phyloP scores from a whole-genome alignment of 1,284 basidiomycete genomes.

The Papiliotrema laurentii region DNA sequence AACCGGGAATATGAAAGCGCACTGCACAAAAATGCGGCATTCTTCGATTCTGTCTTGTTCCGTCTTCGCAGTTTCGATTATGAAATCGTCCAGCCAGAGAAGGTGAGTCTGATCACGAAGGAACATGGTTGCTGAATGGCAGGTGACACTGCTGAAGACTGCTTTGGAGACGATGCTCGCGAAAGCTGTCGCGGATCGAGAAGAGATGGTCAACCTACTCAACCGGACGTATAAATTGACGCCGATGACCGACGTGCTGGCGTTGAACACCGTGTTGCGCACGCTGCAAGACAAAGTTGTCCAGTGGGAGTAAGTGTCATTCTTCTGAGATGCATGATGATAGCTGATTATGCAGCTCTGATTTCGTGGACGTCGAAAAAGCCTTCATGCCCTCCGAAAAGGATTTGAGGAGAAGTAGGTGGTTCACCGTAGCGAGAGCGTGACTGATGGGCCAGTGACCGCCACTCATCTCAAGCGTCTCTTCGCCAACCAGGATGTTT shows the following conservation, averaged over 20 bases:
- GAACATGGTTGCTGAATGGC: background rate
- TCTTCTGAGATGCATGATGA: background rate
- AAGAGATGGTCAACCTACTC: slow-evolving; percentile 69
- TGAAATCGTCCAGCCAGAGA: slow-evolving; percentile 44
- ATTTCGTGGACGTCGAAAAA: slow-evolving; percentile 56
- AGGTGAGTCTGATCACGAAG: slow-evolving; percentile 21
- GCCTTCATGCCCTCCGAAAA: slow-evolving; percentile 49
- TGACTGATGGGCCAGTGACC: slow-evolving; percentile 29
- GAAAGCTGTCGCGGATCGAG: slow-evolving; percentile 67
- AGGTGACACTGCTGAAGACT: slow-evolving; percentile 30
- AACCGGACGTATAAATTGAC: slow-evolving; percentile 77
- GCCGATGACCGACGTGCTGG: slow-evolving; percentile 75
- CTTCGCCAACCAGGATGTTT: slow-evolving; percentile 52
- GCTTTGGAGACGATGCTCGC: slow-evolving; percentile 55
- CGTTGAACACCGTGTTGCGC: slow-evolving; percentile 79
- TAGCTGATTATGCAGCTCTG: slow-evolving; percentile 23
- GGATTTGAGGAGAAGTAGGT: slow-evolving; percentile 42
- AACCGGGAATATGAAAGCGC: slow-evolving; percentile 81
- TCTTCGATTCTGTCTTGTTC: slow-evolving; percentile 56
- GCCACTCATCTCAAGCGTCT: slow-evolving; percentile 51
- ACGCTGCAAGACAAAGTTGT: slow-evolving; percentile 90
- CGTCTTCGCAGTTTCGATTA: slow-evolving; percentile 44
- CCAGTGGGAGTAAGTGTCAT: slow-evolving; percentile 66
- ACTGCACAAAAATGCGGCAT: slow-evolving; percentile 63
- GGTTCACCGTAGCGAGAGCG: background rate